Evolutionary conservation across 2,329 filamentous ascomycete species (phyloP).

Genomic region (Fonsecaea monophora): DNA sequence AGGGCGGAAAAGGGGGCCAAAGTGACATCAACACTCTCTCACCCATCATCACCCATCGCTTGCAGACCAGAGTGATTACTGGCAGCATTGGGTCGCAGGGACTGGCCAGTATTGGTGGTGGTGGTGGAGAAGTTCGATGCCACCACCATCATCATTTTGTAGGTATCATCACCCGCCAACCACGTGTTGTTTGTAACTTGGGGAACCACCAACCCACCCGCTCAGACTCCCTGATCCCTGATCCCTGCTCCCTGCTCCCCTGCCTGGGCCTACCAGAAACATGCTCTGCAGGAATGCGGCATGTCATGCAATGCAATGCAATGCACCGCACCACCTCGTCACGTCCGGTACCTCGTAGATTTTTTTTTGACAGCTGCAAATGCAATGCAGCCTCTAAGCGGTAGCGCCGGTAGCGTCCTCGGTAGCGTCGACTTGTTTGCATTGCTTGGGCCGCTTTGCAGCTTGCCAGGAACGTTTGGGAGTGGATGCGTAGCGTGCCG

Average conservation of each 20-base stretch:
- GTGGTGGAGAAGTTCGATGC: conserved; percentile 4
- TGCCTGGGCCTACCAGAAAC: too few relatives aligned
- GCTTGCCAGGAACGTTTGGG: neutral
- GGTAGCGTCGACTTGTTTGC: conserved; percentile 8
- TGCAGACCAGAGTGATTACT: neutral
- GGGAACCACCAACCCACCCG: neutral
- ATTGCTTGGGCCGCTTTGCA: conserved; percentile 20
- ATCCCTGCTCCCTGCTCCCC: neutral
- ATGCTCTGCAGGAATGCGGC: too few relatives aligned
- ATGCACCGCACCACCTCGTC: neutral
- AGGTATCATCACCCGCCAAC: neutral
- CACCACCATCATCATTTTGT: too few relatives aligned
- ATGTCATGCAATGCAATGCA: neutral
- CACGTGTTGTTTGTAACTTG: conserved; percentile 8
- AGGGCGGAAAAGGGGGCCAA: neutral
- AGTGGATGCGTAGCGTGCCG: neutral
- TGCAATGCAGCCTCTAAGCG: conserved; percentile 6
- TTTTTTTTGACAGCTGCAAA: too few relatives aligned
- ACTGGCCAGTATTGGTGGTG: neutral
- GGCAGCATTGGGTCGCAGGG: neutral
- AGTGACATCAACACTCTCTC: conserved; percentile 1
- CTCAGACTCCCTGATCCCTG: neutral
- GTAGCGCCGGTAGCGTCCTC: too few relatives aligned
- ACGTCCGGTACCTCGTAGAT: too few relatives aligned
- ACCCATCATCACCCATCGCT: neutral